Evolutionary conservation across 331 rosid species (phyloP).

Genomic region (Pyracantha coccinea): DNA sequence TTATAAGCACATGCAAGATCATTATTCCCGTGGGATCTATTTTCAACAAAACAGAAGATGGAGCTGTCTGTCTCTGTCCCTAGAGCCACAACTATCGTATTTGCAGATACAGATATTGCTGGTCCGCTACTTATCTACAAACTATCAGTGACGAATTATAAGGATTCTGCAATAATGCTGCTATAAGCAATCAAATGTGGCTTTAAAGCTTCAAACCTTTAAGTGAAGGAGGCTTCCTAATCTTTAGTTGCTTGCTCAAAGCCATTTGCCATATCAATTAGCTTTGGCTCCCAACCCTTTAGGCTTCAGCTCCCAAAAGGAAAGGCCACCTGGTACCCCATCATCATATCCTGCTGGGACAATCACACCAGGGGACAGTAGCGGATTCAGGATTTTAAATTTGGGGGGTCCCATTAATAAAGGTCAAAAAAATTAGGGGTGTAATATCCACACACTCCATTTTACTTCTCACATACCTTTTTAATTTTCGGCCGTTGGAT

Average conservation of each 20-base stretch:
- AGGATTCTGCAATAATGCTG: background rate
- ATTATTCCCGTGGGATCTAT: too few relatives aligned
- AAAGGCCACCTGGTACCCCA: constrained; percentile 26
- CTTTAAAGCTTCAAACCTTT: background rate
- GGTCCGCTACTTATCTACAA: constrained; percentile 56
- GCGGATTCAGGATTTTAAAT: too few relatives aligned
- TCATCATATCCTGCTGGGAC: constrained; percentile 28
- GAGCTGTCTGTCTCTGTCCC: constrained; percentile 54
- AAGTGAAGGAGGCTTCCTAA: background rate
- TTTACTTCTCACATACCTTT: too few relatives aligned
- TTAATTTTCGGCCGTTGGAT: too few relatives aligned
- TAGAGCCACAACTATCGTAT: constrained; percentile 44
- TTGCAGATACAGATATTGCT: constrained; percentile 47
- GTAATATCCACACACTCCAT: too few relatives aligned
- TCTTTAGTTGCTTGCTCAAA: constrained; percentile 44
- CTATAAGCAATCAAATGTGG: background rate
- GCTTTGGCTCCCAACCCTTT: constrained; percentile 27
- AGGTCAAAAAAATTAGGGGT: too few relatives aligned
- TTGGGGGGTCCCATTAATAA: too few relatives aligned
- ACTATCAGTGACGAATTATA: background rate
- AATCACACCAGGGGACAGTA: constrained; percentile 26
- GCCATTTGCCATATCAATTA: constrained; percentile 51
- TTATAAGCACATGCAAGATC: too few relatives aligned
- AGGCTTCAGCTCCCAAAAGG: constrained; percentile 18
- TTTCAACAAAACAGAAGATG: constrained; percentile 29